Base-by-base conservation (phyloP, 2,329 filamentous ascomycete genomes). In the Monosporascus sp. region DNA sequence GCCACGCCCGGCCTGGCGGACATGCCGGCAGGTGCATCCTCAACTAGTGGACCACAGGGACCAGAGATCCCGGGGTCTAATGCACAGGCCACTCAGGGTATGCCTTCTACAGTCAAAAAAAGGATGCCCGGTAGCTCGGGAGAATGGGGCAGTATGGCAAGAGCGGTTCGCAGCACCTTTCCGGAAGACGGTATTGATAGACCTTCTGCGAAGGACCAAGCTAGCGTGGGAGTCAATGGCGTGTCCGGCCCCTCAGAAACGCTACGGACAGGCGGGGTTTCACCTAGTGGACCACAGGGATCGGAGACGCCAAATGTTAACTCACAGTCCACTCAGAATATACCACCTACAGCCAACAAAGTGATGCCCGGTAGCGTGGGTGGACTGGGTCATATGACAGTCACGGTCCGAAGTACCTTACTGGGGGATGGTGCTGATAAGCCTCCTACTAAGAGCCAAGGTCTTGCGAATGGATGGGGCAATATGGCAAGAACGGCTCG, bases 61-160 rank as follows among this genome's bases (percentile, higher is more conserved):
- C 15, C 37, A 17, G 6, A 18, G 27, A 27, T 3, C 3, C 27
- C 27, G 8, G 8, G 8, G 8, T 4, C 8, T 27, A 18, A 41
- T n/a, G n/a, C 39, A 18, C 15, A 41, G 18, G 2, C n/a, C 20
- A 18, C n/a, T 41, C 39, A 20, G 39, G 39, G 5, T n/a, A 7
- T 20, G 20, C 15, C 20, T 4, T 41, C 39, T 18, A 18, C 39
- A 41, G 4, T 27, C 27, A 27, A 20, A 8, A n/a, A 20, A n/a
- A n/a, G 11, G 39, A n/a, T 11, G 11, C 39, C n/a, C 20, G n/a
- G 34, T 5, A 5, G 8, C 15, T 34, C 8, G 25, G 20, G 39
- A 24, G 38, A 18, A 15, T 50, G 49, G 49, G 49, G 49, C 18
- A 46, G 25, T 15, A 50, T 50, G 49, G 49, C 39, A 45, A 31